phyloP scores from a whole-genome alignment of 768 basidiomycete genomes.

The Kwoniella newhampshirensis region DNA sequence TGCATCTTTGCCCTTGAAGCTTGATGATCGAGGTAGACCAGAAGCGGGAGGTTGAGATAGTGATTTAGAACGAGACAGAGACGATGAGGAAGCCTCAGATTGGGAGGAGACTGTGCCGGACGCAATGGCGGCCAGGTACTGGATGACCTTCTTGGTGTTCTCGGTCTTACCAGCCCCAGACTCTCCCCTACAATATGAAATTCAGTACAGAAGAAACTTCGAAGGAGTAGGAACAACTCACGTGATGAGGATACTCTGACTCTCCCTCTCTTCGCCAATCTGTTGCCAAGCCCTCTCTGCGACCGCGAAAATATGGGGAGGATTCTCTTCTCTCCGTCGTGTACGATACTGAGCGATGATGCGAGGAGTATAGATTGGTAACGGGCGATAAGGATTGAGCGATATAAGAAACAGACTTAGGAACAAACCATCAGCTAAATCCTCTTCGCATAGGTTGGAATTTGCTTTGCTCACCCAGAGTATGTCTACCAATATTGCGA shows the following conservation, averaged over 20 bases:
- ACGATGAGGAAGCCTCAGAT: conserved; percentile 56
- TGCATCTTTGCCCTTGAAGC: conserved; percentile 60
- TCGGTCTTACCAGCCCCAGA: conserved; percentile 99
- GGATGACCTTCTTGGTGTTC: conserved; percentile 96
- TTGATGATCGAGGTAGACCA: conserved; percentile 69
- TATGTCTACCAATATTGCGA: conserved; percentile 40
- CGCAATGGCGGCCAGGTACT: conserved; percentile 96
- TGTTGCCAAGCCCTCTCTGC: conserved; percentile 97
- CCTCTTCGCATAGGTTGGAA: not conserved
- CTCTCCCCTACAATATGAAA: conserved; percentile 68
- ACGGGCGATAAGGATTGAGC: conserved; percentile 90
- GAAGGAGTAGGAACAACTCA: conserved; percentile 56
- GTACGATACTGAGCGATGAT: conserved; percentile 65
- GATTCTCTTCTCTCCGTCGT: conserved; percentile 79
- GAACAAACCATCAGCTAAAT: conserved; percentile 57
- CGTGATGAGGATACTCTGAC: conserved; percentile 98
- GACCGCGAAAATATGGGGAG: conserved; percentile 95
- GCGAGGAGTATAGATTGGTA: conserved; percentile 72
- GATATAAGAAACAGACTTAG: conserved; percentile 97
- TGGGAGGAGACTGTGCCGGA: conserved; percentile 9
- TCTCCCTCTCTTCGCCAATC: conserved; percentile 95
- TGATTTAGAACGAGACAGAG: conserved; percentile 60
- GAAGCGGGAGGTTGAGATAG: conserved; percentile 45
- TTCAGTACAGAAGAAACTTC: conserved; percentile 15
- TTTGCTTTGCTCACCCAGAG: conserved; percentile 22